Conservation (phyloP, 2,329 filamentous ascomycete species). For the Colletotrichum lentis region DNA sequence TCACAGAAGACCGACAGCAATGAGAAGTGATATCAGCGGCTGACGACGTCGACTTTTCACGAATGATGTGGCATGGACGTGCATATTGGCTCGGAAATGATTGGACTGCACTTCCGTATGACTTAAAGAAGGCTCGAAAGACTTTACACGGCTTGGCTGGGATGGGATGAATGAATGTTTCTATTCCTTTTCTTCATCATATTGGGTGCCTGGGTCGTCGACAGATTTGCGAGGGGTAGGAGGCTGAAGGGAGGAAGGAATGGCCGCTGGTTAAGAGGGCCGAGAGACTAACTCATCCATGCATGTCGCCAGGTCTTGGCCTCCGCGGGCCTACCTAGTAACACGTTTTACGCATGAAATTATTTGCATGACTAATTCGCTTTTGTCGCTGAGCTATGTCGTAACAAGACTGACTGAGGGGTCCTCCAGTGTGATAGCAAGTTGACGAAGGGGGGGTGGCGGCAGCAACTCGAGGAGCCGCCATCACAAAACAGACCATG, state of each 20-base stretch:
- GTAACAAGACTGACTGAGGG: neutral
- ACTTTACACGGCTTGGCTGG: slow-evolving; percentile 37
- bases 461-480: too few relatives aligned
- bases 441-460: too few relatives aligned
- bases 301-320: slow-evolving; percentile 19
- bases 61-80: slow-evolving; percentile 26
- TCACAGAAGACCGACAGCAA: slow-evolving; percentile 27
- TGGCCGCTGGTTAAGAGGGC: slow-evolving; percentile 19
- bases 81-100: slow-evolving; percentile 29
- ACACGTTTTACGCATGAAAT: slow-evolving; percentile 29
- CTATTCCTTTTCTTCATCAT: slow-evolving; percentile 39
- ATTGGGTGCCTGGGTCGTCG: slow-evolving; percentile 34
- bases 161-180: slow-evolving; percentile 39
- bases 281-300: slow-evolving; percentile 7
- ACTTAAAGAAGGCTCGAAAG: slow-evolving; percentile 25
- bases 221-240: slow-evolving; percentile 21
- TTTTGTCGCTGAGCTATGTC: neutral
- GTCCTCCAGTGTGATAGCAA: too few relatives aligned
- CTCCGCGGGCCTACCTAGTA: slow-evolving; percentile 15
- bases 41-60: slow-evolving; percentile 14
- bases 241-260: slow-evolving; percentile 9
- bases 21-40: slow-evolving; percentile 30
- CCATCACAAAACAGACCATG: too few relatives aligned
- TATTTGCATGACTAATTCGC: slow-evolving; percentile 26
- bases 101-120: slow-evolving; percentile 32